These are phyloP conservation scores for Microsporum audouinii DNA, from an alignment of 2,329 filamentous ascomycete genomes.

Conservation along the genomic window DNA sequence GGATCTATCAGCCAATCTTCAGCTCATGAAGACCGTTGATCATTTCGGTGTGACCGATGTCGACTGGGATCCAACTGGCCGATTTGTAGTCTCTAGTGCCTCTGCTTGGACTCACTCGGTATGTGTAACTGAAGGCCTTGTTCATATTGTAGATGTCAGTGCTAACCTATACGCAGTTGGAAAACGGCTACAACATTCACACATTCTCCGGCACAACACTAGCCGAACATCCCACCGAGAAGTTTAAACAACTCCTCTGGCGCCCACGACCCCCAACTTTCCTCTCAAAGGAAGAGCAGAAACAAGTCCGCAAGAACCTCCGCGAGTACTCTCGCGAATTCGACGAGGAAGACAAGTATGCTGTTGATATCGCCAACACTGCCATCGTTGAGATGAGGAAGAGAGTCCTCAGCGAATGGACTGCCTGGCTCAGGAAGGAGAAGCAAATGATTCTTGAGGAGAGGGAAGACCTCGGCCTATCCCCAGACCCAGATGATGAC, in stretches of 20 bases:
- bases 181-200: slow-evolving; percentile 98
- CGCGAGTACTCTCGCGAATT: slow-evolving; percentile 92
- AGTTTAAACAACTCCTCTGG: slow-evolving; percentile 97
- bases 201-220: slow-evolving; percentile 86
- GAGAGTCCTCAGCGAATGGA: slow-evolving; percentile 75
- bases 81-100: slow-evolving; percentile 86
- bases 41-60: slow-evolving; percentile 97
- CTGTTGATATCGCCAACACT: slow-evolving; percentile 84
- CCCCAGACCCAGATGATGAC: slow-evolving; percentile 52
- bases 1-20: slow-evolving; percentile 85
- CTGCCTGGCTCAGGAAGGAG: slow-evolving; percentile 65
- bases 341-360: slow-evolving; percentile 88
- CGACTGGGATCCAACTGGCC: slow-evolving; percentile 94
- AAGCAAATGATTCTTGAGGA: slow-evolving; percentile 63
- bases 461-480: slow-evolving; percentile 54
- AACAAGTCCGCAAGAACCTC: slow-evolving; percentile 94
- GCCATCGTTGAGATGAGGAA: slow-evolving; percentile 84
- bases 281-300: slow-evolving; percentile 92
- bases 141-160: slow-evolving; percentile 5
- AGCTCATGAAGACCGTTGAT: slow-evolving; percentile 84
- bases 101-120: slow-evolving; percentile 93
- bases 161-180: slow-evolving; percentile 56
- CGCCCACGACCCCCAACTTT: slow-evolving; percentile 83
- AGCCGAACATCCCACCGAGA: slow-evolving; percentile 82
- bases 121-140: slow-evolving; percentile 35